phyloP scores from a whole-genome alignment of 768 basidiomycete species.

The Mrakia hoshinonis region DNA sequence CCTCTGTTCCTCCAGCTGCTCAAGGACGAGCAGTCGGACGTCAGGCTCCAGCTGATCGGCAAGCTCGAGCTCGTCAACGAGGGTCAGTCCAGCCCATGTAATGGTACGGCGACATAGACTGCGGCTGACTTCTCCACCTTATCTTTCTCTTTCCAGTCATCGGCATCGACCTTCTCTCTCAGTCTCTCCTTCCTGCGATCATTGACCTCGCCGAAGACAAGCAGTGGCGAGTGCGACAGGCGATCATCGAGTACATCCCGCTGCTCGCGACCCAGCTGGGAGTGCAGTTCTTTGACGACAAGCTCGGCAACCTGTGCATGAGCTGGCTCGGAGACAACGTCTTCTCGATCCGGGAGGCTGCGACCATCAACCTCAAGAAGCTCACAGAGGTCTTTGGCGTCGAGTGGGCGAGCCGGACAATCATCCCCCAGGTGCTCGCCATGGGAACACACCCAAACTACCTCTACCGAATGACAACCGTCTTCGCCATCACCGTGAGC shows the following conservation, averaged over 20 bases:
- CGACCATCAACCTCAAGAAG: constrained; percentile 91
- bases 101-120: too few relatives aligned
- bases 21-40: constrained; percentile 98
- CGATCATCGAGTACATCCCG: constrained; percentile 99
- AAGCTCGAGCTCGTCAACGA: constrained; percentile 92
- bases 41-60: constrained; percentile 93
- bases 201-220: constrained; percentile 98
- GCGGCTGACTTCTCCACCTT: not conserved
- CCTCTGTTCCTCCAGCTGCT: constrained; percentile 91
- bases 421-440: constrained; percentile 91
- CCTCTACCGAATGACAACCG: constrained; percentile 95
- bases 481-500: constrained; percentile 91
- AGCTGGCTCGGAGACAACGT: constrained; percentile 98
- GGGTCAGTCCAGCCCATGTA: constrained; percentile 49
- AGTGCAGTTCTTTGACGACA: constrained; percentile 93
- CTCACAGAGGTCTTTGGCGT: constrained; percentile 97
- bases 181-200: constrained; percentile 92
- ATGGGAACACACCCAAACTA: constrained; percentile 98
- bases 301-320: constrained; percentile 94
- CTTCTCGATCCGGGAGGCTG: constrained; percentile 96
- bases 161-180: constrained; percentile 86
- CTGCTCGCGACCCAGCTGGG: constrained; percentile 96
- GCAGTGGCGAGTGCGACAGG: constrained; percentile 98
- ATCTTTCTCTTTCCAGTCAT: constrained; percentile 56
- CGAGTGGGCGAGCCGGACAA: constrained; percentile 87